Evolutionary conservation across 2,329 filamentous ascomycete genomes (phyloP).

Genomic region (Allantophomopsis cytisporea): DNA sequence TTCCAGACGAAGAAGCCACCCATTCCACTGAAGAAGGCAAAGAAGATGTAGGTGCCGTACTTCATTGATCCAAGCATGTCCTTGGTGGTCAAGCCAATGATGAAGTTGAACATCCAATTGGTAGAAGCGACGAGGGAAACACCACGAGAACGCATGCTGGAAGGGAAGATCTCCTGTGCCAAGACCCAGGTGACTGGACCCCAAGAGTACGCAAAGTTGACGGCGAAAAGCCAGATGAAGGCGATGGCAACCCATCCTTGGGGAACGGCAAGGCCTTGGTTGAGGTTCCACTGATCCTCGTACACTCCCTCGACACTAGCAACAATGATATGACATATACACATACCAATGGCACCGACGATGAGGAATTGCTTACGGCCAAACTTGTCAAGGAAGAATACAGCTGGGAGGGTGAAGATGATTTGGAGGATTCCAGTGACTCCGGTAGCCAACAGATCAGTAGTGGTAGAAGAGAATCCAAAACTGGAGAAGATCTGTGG

Average conservation of each 20-base stretch:
- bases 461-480: constrained; percentile 26
- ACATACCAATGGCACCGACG: constrained; percentile 53
- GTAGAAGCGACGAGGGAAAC: constrained; percentile 34
- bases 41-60: constrained; percentile 24
- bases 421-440: constrained; percentile 59
- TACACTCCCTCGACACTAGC: constrained; percentile 46
- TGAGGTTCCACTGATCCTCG: constrained; percentile 26
- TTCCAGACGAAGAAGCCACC: constrained; percentile 21
- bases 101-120: constrained; percentile 22
- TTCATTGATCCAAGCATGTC: constrained; percentile 13
- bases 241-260: constrained; percentile 18
- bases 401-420: constrained; percentile 47
- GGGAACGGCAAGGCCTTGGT: constrained; percentile 20
- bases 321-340: constrained; percentile 55
- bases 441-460: constrained; percentile 49
- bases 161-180: constrained; percentile 21
- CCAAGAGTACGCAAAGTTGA: constrained; percentile 13
- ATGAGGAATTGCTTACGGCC: constrained; percentile 48
- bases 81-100: constrained; percentile 25
- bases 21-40: constrained; percentile 23
- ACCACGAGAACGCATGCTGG: constrained; percentile 54
- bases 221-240: constrained; percentile 15
- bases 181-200: constrained; percentile 18
- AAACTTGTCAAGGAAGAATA: constrained; percentile 50
- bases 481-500: constrained; percentile 20